These are phyloP conservation scores for Ophiocordyceps sinensis DNA, from an alignment of 2,329 filamentous ascomycete species.

Conservation along the genomic window DNA sequence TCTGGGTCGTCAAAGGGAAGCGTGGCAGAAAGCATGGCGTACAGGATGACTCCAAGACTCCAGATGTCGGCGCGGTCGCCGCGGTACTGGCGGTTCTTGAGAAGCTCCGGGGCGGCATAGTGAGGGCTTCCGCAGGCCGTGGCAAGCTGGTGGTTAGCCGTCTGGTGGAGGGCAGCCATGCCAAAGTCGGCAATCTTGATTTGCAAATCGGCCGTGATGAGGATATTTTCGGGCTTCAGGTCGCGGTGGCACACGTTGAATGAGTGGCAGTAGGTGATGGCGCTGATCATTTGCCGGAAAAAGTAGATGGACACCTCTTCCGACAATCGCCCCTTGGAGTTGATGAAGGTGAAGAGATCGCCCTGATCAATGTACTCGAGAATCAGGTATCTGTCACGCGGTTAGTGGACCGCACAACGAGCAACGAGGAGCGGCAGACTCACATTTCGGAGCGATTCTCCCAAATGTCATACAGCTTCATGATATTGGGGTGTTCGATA, in stretches of 20 bases:
- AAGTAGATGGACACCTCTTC: conserved; percentile 73
- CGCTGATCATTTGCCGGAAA: conserved; percentile 87
- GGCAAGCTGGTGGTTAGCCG: conserved; percentile 59
- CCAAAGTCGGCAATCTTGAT: conserved; percentile 97
- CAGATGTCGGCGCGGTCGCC: conserved; percentile 85
- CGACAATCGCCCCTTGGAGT: conserved; percentile 52
- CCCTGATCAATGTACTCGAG: conserved; percentile 73
- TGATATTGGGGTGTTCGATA: conserved; percentile 87
- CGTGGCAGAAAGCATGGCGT: conserved; percentile 68
- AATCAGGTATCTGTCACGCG: conserved; percentile 63
- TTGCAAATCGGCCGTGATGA: conserved; percentile 59
- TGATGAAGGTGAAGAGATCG: conserved; percentile 81
- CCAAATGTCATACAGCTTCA: conserved; percentile 93
- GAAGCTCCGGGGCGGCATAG: conserved; percentile 88
- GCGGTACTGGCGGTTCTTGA: conserved; percentile 62
- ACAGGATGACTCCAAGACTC: conserved; percentile 86
- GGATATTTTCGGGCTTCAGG: conserved; percentile 92
- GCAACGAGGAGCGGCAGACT: conserved; percentile 18
- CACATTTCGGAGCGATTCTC: conserved; percentile 92
- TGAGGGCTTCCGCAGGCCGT: conserved; percentile 95
- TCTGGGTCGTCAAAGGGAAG: conserved; percentile 68
- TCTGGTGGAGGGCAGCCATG: conserved; percentile 86
- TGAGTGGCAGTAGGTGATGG: conserved; percentile 81
- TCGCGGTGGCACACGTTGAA: conserved; percentile 95
- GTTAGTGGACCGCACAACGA: conserved; percentile 3